Percentiles rank a stretch among this genome's conserved stretches.
Conservation (phyloP, 352 stramenopile genomes). For the Thraustotheca clavata region DNA sequence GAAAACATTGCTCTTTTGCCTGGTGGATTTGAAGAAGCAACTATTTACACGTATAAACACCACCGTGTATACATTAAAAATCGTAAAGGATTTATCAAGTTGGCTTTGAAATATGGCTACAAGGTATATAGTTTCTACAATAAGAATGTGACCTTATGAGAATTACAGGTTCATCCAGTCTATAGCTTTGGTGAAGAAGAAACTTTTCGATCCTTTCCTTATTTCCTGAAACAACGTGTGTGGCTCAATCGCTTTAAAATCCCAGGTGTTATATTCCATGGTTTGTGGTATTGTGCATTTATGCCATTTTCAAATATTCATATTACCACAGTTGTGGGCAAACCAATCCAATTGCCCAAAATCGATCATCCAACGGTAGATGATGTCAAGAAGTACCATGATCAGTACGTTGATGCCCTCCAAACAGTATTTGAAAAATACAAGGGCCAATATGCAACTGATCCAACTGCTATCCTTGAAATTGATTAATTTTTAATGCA, state of each 20-base stretch:
- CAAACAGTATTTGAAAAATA: constrained; percentile 82
- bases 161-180: constrained; percentile 38
- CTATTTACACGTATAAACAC: constrained; percentile 60
- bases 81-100: constrained; percentile 90
- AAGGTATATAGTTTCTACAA: constrained; percentile 29
- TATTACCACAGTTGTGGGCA: constrained; percentile 85
- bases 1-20: constrained; percentile 78
- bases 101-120: constrained; percentile 87
- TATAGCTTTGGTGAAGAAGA: constrained; percentile 91
- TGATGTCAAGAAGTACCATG: constrained; percentile 84
- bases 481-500: constrained; percentile 30
- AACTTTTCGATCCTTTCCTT: constrained; percentile 81
- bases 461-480: constrained; percentile 47
- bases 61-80: constrained; percentile 89
- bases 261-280: constrained; percentile 72
- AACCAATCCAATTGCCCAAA: constrained; percentile 74
- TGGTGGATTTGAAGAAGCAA: constrained; percentile 92
- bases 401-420: constrained; percentile 76
- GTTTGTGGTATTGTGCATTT: constrained; percentile 61
- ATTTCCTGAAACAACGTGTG: constrained; percentile 63
- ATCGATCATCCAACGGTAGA: constrained; percentile 81
- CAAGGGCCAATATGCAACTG: constrained; percentile 65
- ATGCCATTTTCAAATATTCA: constrained; percentile 69
- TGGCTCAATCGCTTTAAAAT: constrained; percentile 78
- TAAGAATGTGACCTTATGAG: not conserved